These are phyloP conservation scores for Pythium guiyangense DNA, from an alignment of 352 stramenopile genomes.

Conservation along the genomic window DNA sequence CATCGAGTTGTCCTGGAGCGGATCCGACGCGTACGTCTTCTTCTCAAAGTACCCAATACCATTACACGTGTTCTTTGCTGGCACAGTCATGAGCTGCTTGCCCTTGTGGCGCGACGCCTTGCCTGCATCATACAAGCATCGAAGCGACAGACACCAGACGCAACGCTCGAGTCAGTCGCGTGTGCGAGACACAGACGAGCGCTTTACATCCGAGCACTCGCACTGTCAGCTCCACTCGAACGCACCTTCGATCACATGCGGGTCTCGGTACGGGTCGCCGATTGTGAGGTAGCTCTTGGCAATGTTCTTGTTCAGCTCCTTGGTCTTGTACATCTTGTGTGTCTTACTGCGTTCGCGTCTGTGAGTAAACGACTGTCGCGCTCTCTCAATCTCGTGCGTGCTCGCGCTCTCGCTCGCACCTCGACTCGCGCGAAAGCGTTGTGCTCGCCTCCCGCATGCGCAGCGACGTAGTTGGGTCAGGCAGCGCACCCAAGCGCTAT, in stretches of 20 bases:
- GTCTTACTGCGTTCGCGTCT: no score
- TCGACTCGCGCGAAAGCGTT: no score
- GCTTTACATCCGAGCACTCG: no score
- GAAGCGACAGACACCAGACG: slow-evolving; percentile 4
- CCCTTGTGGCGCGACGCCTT: slow-evolving; percentile 71
- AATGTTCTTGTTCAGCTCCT: slow-evolving; percentile 82
- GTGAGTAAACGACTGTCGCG: no score
- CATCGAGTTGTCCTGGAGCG: slow-evolving; percentile 81
- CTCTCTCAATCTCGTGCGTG: no score
- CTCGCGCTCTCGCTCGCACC: no score
- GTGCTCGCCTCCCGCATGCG: no score
- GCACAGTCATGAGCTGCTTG: slow-evolving; percentile 70
- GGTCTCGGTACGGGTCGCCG: slow-evolving; percentile 63
- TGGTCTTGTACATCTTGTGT: slow-evolving; percentile 78
- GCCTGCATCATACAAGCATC: slow-evolving; percentile 16
- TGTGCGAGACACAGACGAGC: no score
- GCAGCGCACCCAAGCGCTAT: no score
- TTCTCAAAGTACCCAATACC: slow-evolving; percentile 85
- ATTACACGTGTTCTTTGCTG: slow-evolving; percentile 75
- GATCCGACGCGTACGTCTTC: slow-evolving; percentile 74
- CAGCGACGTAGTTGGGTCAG: no score
- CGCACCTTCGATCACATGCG: slow-evolving; percentile 58
- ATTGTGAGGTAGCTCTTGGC: slow-evolving; percentile 76
- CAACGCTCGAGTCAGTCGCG: neutral
- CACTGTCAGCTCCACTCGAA: no score